These are phyloP conservation scores for Pseudogymnoascus sp. DNA, from an alignment of 2,329 filamentous ascomycete species.

Conservation along the genomic window DNA sequence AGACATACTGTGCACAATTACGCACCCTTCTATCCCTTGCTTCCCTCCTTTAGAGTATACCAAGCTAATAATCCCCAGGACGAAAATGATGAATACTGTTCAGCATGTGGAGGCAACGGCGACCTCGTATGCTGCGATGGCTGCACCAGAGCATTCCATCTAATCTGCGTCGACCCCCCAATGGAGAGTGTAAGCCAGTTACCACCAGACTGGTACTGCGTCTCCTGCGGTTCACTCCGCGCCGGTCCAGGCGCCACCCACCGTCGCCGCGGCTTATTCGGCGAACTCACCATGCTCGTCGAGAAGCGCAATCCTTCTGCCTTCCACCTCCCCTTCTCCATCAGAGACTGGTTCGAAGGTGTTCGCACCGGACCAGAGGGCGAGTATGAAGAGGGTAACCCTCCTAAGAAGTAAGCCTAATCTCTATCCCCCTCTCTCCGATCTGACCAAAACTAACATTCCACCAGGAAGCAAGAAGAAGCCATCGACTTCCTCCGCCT, in stretches of 20 bases:
- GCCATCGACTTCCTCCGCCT: slow-evolving; percentile 59
- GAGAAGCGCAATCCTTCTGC: slow-evolving; percentile 63
- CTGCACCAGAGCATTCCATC: slow-evolving; percentile 84
- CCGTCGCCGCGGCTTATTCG: slow-evolving; percentile 49
- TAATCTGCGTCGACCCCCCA: slow-evolving; percentile 77
- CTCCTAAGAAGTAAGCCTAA: slow-evolving; percentile 47
- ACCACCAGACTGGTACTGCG: slow-evolving; percentile 79
- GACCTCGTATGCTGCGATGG: slow-evolving; percentile 89
- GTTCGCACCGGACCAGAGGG: slow-evolving; percentile 70
- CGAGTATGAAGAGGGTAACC: slow-evolving; percentile 64
- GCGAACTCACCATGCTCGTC: slow-evolving; percentile 52
- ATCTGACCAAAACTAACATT: neutral
- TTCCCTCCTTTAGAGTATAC: slow-evolving; percentile 16
- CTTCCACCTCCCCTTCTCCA: slow-evolving; percentile 60
- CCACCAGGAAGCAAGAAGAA: slow-evolving; percentile 47
- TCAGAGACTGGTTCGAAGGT: slow-evolving; percentile 71
- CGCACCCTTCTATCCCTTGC: slow-evolving; percentile 13
- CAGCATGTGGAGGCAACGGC: slow-evolving; percentile 74
- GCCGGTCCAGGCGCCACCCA: slow-evolving; percentile 29
- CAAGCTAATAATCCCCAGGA: slow-evolving; percentile 32
- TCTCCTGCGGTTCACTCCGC: slow-evolving; percentile 44
- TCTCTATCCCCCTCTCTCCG: neutral
- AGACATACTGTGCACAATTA: neutral
- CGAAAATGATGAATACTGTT: slow-evolving; percentile 87
- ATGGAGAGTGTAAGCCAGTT: slow-evolving; percentile 45